Percentiles rank a stretch among this genome's conserved stretches.
Conservation (phyloP, 768 basidiomycete species). For the Dentipellis fragilis region DNA sequence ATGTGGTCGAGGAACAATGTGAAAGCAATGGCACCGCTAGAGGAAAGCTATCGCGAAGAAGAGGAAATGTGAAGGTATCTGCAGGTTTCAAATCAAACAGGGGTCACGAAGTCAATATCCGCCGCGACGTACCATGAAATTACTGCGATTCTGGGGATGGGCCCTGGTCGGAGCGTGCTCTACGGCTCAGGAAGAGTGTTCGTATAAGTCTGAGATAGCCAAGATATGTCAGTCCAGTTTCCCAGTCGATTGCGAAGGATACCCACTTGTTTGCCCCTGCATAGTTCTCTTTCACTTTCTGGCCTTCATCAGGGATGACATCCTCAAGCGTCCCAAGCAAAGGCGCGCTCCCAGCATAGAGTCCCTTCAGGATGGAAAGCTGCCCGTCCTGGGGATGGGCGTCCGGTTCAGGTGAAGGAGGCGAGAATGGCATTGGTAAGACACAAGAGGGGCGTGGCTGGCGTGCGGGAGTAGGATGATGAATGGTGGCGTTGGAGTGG, state of each 20-base stretch:
- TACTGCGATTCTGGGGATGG: too few relatives aligned
- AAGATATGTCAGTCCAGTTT: background rate
- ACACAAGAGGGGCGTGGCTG: background rate
- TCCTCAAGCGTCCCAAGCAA: background rate
- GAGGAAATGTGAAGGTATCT: too few relatives aligned
- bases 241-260: background rate
- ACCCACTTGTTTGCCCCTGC: background rate
- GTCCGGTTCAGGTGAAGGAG: too few relatives aligned
- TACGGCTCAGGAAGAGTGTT: background rate
- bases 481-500: background rate
- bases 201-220: background rate
- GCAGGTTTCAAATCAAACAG: too few relatives aligned
- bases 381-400: background rate
- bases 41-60: too few relatives aligned
- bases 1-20: too few relatives aligned
- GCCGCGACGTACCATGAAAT: too few relatives aligned
- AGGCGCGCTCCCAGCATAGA: background rate
- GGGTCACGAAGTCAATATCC: too few relatives aligned
- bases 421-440: too few relatives aligned
- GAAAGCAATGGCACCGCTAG: too few relatives aligned
- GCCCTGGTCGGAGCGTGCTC: too few relatives aligned
- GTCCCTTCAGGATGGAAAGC: background rate
- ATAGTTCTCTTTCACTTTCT: background rate
- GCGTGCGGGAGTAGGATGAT: background rate
- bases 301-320: background rate